Percentiles rank a stretch among this genome's conserved stretches.
phyloP scores from a whole-genome alignment of 306 rosid species.

The Hippophae gyantsensis region DNA sequence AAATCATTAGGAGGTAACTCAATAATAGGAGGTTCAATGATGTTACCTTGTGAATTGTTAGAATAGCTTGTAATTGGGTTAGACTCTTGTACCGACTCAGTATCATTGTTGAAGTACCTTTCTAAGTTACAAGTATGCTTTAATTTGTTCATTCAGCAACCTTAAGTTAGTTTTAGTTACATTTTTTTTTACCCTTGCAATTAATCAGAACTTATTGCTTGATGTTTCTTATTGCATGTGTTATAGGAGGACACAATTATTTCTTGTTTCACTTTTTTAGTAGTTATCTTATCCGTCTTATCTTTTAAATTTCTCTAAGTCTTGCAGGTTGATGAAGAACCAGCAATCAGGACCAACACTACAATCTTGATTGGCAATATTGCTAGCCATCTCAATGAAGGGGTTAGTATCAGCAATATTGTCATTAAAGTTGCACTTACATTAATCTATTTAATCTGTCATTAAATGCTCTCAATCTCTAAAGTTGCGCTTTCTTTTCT shows the following conservation, averaged over 20 bases:
- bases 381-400: constrained; percentile 81
- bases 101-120: constrained; percentile 86
- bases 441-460: constrained; percentile 1
- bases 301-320: constrained; percentile 15
- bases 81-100: constrained; percentile 48
- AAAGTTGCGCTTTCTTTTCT: constrained; percentile 12
- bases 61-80: too few species aligned
- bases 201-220: not conserved
- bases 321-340: constrained; percentile 93
- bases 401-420: constrained; percentile 48
- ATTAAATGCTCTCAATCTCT: constrained; percentile 11
- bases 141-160: constrained; percentile 8
- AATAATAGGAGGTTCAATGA: too few species aligned
- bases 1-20: too few species aligned
- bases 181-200: not conserved
- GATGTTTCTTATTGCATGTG: not conserved
- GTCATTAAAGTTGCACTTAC: not conserved
- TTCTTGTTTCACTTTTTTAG: not conserved
- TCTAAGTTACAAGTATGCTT: constrained; percentile 89
- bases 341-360: constrained; percentile 94
- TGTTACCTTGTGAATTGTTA: too few species aligned
- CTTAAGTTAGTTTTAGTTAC: not conserved
- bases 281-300: not conserved
- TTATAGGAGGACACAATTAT: not conserved
- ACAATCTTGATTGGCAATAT: constrained; percentile 93